Base-by-base conservation (phyloP, 768 basidiomycete genomes). In the Boletus reticuloceps region DNA sequence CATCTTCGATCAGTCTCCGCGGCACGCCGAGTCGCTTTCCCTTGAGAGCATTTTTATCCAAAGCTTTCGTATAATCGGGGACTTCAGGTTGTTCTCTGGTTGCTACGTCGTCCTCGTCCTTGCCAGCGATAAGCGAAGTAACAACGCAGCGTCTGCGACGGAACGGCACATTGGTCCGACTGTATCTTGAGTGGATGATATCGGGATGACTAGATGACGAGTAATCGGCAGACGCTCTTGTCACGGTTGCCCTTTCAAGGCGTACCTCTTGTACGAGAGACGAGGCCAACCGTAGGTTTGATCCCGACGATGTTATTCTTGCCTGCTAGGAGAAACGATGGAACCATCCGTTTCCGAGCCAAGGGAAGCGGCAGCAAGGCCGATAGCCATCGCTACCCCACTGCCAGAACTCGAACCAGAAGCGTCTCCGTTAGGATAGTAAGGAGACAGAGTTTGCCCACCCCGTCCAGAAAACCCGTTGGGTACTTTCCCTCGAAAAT, bases 11-110 rank as follows among this genome's bases (percentile, higher is more conserved):
- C 42, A 75, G 64, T 27, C 60, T 50, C 11, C 82, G 72, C 0
- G 81, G 83, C 0, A 84, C 82, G 9, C 84, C 83, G 42, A 85
- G 77, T 13, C 81, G 73, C 54, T 74, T 78, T 10, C 83, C 82
- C 38, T 58, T 66, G 8, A 88, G 68, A 0, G 81, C 79, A 31
- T 79, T 66, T 36, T 67, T 66, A 44, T 76, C 71, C 5, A 88
- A 72, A 0, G 84, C 83, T 56, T 75, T 72, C 7, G 74, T 81
- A 60, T 76, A 88, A 62, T 86, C 77, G 0, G 85, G 85, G 2
- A 86, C 72, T 2, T 58, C 54, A 0, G 86, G 85, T 58, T 83
- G 82, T 6, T 71, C 70, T 5, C 78, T 68, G 1, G 82, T 84
- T 48, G 73, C 77, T 47, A 79, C 77, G 58, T 85, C 83, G 14